Base-by-base conservation (phyloP, 2,329 filamentous ascomycete genomes). In the Hypoxylon sp. region DNA sequence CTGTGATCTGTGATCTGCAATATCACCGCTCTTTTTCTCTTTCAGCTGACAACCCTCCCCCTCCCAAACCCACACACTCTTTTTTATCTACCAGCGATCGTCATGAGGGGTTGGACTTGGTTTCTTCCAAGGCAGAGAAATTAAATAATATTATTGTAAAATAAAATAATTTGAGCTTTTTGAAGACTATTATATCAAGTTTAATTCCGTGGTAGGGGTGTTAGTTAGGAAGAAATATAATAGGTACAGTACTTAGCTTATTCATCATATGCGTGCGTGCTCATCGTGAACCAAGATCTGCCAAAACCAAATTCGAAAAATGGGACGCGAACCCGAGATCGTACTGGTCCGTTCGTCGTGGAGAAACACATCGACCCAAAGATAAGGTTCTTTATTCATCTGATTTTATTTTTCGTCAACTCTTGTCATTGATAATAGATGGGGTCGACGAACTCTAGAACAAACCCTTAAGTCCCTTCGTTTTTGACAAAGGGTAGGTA, bases 321-420 rank as follows among this genome's bases (percentile, higher is more conserved):
- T 35, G 44, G 43, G 44, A 54, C 40, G 26, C n/a, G n/a, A n/a
- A n/a, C n/a, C n/a, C n/a, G n/a, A n/a, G n/a, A n/a, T n/a, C n/a
- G n/a, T n/a, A n/a, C 50, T 53, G 37, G 31, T 21, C 19, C 11
- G 27, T 35, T 41, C 29, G 25, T 19, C 29, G 41, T 55, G 51
- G 51, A 51, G 46, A 51, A 46, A 43, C 9, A 49, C 25, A 34
- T n/a, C n/a, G n/a, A n/a, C n/a, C n/a, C n/a, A n/a, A n/a, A n/a
- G n/a, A n/a, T n/a, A n/a, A n/a, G n/a, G n/a, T n/a, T n/a, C n/a
- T n/a, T n/a, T n/a, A n/a, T n/a, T 51, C 30, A 29, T 38, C 46
- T 15, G 46, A 55, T 40, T n/a, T n/a, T n/a, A n/a, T 26, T 36
- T 52, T 44, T 52, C 48, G 53, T 55, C 47, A 55, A 51, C 11